Conservation (phyloP, 2,329 filamentous ascomycete species). For the Mariannaea sp. region DNA sequence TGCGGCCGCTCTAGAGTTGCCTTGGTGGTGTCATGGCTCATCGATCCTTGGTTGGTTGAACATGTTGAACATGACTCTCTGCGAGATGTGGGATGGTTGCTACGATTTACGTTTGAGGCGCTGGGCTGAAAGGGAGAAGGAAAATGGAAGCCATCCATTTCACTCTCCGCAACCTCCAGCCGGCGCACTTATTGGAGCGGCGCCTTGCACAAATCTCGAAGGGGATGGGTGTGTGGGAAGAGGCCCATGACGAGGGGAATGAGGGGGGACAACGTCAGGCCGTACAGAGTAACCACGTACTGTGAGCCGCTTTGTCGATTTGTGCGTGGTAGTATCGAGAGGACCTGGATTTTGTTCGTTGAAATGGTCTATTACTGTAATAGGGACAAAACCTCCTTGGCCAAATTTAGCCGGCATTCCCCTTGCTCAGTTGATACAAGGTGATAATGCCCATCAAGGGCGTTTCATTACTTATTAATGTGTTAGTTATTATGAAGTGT, state of each 20-base stretch:
- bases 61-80: background rate
- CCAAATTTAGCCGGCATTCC: conserved; percentile 22
- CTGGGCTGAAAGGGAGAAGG: background rate
- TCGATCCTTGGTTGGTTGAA: background rate
- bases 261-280: too few species aligned
- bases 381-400: conserved; percentile 14
- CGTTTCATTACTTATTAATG: conserved; percentile 6
- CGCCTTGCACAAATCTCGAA: conserved; percentile 1
- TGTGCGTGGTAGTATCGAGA: background rate
- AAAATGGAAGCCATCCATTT: background rate
- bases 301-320: background rate
- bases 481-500: too few species aligned
- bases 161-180: conserved; percentile 15
- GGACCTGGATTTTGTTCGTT: background rate
- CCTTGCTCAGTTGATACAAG: background rate
- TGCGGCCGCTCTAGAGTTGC: conserved; percentile 31
- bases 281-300: background rate
- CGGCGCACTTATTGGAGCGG: background rate
- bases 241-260: background rate
- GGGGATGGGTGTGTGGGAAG: background rate
- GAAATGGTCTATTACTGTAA: background rate
- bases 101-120: background rate
- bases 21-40: conserved; percentile 31
- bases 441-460: background rate
- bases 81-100: background rate